Evolutionary conservation across 768 basidiomycete species (phyloP).

Genomic region (Rhizopogon roseolus): DNA sequence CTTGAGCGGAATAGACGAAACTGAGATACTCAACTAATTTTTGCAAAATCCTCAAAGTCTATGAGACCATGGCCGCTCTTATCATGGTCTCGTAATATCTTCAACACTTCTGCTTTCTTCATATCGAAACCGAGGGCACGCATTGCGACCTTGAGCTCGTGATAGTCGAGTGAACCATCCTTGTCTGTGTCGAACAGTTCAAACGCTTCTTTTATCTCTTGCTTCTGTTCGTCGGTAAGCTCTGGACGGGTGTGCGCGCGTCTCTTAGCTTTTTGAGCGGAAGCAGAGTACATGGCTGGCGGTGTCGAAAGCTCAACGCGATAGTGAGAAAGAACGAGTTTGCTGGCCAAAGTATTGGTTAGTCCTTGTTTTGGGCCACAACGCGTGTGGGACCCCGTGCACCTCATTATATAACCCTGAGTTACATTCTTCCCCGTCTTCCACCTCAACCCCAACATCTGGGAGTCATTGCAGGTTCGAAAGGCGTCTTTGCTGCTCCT

Average conservation of each 20-base stretch:
- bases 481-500: neutral
- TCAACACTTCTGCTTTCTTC: constrained; percentile 98
- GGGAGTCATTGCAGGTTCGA: neutral
- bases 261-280: constrained; percentile 68
- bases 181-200: constrained; percentile 99
- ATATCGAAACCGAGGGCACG: constrained; percentile 95
- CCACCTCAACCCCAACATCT: neutral
- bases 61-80: constrained; percentile 79
- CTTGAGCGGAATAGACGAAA: neutral
- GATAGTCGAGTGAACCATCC: constrained; percentile 93
- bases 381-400: constrained; percentile 27
- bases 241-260: constrained; percentile 75
- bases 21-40: constrained; percentile 69
- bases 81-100: constrained; percentile 88
- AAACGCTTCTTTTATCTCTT: constrained; percentile 98
- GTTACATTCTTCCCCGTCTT: neutral
- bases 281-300: constrained; percentile 49
- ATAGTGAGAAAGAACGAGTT: neutral
- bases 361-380: constrained; percentile 8
- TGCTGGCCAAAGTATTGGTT: too few relatives aligned
- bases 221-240: constrained; percentile 83
- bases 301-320: neutral
- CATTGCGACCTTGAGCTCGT: constrained; percentile 99
- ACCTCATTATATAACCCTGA: neutral
- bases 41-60: constrained; percentile 91